phyloP scores from a whole-genome alignment of 2,329 filamentous ascomycete genomes.

The Fusarium pilosicola region DNA sequence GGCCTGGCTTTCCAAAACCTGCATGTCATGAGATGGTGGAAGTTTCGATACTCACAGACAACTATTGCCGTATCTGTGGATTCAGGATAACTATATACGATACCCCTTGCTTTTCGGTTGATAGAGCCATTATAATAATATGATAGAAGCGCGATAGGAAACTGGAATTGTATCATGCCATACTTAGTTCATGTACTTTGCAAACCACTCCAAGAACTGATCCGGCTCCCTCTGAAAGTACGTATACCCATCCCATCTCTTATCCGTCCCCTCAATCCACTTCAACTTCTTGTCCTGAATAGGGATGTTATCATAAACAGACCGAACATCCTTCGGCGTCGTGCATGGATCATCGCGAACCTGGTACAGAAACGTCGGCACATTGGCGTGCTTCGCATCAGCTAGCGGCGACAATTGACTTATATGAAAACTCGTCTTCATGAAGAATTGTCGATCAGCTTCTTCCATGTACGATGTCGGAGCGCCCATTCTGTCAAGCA shows the following conservation, averaged over 20 bases:
- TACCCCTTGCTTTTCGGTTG: conserved; percentile 8
- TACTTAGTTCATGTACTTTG: conserved; percentile 13
- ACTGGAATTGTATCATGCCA: too few species aligned
- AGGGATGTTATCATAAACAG: conserved; percentile 27
- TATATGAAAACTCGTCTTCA: conserved; percentile 30
- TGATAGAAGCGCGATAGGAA: accelerated
- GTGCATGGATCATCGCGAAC: conserved; percentile 18
- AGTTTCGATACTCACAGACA: neutral
- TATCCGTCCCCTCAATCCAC: conserved; percentile 23
- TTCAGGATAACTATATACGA: neutral
- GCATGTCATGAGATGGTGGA: neutral
- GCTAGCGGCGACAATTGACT: neutral
- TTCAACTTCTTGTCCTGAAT: conserved; percentile 20
- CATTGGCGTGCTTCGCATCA: conserved; percentile 20
- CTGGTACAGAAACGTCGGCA: conserved; percentile 30
- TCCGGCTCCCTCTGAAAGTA: conserved; percentile 26
- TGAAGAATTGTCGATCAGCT: conserved; percentile 16
- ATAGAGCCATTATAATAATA: neutral
- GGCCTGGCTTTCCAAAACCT: neutral
- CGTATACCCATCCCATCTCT: conserved; percentile 26
- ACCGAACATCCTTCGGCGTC: conserved; percentile 21
- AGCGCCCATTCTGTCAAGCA: conserved; percentile 13
- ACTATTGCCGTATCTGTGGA: neutral
- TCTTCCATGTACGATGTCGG: conserved; percentile 23
- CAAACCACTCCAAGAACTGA: conserved; percentile 32